Conservation (phyloP, 208 protist genomes). For the Crithidia acanthocephali region DNA sequence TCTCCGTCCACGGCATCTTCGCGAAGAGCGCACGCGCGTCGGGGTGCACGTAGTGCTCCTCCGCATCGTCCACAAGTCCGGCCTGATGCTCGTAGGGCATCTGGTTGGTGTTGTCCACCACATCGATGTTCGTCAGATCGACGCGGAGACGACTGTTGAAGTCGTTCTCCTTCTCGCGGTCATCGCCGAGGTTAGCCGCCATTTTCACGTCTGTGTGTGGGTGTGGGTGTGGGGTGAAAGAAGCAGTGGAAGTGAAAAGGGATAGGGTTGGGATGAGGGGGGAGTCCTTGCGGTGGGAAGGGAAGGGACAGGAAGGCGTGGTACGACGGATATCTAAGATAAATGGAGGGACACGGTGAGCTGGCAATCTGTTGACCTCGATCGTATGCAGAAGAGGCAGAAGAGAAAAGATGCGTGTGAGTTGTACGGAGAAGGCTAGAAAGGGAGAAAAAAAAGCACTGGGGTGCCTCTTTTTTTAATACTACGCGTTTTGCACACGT, state of each 20-base stretch:
- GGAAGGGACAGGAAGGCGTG: too few species aligned
- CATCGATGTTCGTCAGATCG: conserved; percentile 30
- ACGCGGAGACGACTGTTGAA: conserved; percentile 31
- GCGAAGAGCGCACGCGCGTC: conserved; percentile 36
- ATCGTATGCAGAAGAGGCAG: background rate
- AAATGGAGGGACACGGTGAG: too few species aligned
- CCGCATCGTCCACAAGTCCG: background rate
- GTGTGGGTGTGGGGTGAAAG: background rate
- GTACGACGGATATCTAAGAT: too few species aligned
- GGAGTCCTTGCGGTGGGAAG: too few species aligned
- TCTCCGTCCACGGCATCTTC: conserved; percentile 28
- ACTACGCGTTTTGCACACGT: too few species aligned
- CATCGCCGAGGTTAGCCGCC: conserved; percentile 22
- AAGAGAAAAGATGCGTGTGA: background rate
- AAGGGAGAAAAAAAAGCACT: background rate
- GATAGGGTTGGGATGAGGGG: background rate
- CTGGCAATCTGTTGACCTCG: too few species aligned
- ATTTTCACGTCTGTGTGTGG: conserved; percentile 18
- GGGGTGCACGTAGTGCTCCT: conserved; percentile 38
- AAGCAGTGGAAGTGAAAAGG: background rate
- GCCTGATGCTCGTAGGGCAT: background rate
- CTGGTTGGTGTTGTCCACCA: conserved; percentile 13
- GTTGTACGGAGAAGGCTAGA: background rate
- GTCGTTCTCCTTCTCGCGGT: conserved; percentile 31
- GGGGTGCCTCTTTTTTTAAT: background rate